Evolutionary conservation across 2,329 filamentous ascomycete species (phyloP).

Genomic region (Stachybotrys chartarum): DNA sequence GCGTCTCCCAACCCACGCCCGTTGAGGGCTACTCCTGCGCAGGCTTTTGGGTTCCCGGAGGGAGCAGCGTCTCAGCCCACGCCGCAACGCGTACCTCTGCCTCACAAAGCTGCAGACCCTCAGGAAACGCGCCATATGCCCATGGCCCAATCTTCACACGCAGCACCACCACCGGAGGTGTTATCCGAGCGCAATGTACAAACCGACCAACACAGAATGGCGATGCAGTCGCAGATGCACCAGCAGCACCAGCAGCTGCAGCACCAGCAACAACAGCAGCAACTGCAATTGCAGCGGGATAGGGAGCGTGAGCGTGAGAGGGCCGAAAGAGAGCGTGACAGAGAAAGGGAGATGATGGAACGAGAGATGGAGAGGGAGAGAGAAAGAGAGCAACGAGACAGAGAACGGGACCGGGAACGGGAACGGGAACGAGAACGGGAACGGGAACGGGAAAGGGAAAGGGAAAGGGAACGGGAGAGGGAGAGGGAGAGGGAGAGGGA

Average conservation of each 20-base stretch:
- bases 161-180: constrained; percentile 24
- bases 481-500: constrained; percentile 18
- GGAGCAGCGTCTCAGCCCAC: constrained; percentile 27
- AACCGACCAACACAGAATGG: constrained; percentile 23
- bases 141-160: constrained; percentile 25
- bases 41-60: constrained; percentile 37
- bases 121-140: constrained; percentile 25
- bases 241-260: constrained; percentile 12
- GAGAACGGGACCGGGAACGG: constrained; percentile 3
- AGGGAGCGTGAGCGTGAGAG: no score
- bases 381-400: constrained; percentile 6
- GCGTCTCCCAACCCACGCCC: constrained; percentile 40
- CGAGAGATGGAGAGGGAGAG: constrained; percentile 11
- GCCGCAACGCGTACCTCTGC: constrained; percentile 30
- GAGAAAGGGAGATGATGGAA: constrained; percentile 10
- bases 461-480: constrained; percentile 9
- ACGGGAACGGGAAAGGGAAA: constrained; percentile 10
- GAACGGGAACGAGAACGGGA: constrained; percentile 10
- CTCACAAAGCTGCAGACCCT: constrained; percentile 31
- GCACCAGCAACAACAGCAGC: no score
- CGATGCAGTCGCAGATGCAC: constrained; percentile 20
- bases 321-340: no score
- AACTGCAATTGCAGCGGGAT: no score
- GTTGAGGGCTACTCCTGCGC: constrained; percentile 31
- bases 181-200: constrained; percentile 22